These are phyloP conservation scores for Mortierella hygrophila DNA, from an alignment of 192 early-diverging fungal genomes.

Conservation along the genomic window DNA sequence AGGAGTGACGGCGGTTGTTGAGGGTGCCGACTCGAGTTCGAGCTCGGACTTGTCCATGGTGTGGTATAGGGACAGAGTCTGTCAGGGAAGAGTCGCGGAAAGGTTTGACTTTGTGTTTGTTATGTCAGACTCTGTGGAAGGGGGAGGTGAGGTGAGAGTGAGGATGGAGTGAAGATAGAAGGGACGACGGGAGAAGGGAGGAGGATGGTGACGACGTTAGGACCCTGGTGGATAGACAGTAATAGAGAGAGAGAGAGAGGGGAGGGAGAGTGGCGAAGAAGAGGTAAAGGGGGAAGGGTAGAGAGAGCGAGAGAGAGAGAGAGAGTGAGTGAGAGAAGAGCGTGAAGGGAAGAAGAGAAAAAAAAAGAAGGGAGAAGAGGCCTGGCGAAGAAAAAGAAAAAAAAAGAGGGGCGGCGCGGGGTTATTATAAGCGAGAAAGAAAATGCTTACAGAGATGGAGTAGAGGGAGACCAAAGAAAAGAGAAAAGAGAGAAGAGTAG, in stretches of 20 bases:
- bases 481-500: neutral
- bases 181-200: neutral
- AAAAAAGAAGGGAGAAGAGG: neutral
- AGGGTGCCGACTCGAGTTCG: conserved; percentile 6
- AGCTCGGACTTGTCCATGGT: conserved; percentile 36
- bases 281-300: conserved; percentile 9
- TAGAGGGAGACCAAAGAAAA: neutral
- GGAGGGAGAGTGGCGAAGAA: neutral
- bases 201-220: neutral
- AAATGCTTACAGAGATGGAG: no score
- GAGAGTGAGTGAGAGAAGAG: neutral
- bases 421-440: neutral
- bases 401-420: neutral
- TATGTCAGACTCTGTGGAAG: neutral
- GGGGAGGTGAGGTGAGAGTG: neutral
- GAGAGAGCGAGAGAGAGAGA: neutral
- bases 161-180: neutral
- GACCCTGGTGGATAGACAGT: no score
- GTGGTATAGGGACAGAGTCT: neutral
- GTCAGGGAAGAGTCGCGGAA: neutral
- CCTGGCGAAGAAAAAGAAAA: neutral
- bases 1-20: neutral
- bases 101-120: neutral
- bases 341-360: neutral
- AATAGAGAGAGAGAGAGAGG: neutral